phyloP scores from a whole-genome alignment of 1,284 basidiomycete genomes.

The Irpex sp. region DNA sequence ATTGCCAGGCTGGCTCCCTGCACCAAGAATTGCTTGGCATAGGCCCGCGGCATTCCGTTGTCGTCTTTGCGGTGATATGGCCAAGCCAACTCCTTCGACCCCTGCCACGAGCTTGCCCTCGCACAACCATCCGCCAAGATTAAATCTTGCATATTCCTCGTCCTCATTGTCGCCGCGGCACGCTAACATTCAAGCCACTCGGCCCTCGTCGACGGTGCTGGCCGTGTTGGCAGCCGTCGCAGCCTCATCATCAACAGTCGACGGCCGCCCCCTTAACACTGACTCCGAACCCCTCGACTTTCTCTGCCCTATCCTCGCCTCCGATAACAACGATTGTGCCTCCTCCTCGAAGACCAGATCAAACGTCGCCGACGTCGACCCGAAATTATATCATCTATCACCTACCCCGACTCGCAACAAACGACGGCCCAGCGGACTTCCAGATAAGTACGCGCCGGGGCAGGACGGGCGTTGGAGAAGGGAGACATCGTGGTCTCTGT shows the following conservation, averaged over 20 bases:
- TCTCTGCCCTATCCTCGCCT: conserved; percentile 51
- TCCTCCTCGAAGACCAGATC: conserved; percentile 1
- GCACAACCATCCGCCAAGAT: conserved; percentile 3
- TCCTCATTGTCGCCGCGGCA: conserved; percentile 9
- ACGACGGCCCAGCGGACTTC: conserved; percentile 18
- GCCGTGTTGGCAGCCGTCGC: conserved; percentile 54
- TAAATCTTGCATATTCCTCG: background rate
- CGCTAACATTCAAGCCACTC: conserved; percentile 6
- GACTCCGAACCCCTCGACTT: conserved; percentile 47
- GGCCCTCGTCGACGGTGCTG: conserved; percentile 42
- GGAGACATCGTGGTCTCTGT: conserved; percentile 53
- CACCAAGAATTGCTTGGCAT: conserved; percentile 19
- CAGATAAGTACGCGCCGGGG: conserved; percentile 53
- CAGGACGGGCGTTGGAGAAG: conserved; percentile 62
- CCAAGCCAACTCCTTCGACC: conserved; percentile 20
- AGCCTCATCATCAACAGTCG: conserved; percentile 38
- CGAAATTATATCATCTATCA: background rate
- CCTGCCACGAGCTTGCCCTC: conserved; percentile 11
- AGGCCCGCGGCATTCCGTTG: conserved; percentile 2
- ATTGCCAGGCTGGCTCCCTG: conserved; percentile 12
- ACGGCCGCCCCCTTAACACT: conserved; percentile 40
- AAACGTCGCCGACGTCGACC: conserved; percentile 1
- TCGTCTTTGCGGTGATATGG: conserved; percentile 20
- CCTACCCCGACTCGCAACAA: conserved; percentile 16
- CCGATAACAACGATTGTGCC: conserved; percentile 8